Evolutionary conservation across 1,284 basidiomycete species (phyloP).

Genomic region (Mycosarcoma mackinlayi): DNA sequence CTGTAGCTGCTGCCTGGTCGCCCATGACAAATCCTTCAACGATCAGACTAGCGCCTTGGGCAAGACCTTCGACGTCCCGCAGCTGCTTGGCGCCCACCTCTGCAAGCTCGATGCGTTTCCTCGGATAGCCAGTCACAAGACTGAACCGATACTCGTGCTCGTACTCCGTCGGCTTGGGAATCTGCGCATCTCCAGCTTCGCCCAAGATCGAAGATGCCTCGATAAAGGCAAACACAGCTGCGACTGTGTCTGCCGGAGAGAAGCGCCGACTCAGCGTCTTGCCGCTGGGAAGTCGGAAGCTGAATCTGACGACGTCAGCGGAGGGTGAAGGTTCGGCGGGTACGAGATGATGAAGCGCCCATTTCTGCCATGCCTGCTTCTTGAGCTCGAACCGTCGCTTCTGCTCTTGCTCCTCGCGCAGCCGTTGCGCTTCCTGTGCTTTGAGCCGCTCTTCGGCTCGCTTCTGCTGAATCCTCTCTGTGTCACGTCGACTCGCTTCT

Average conservation of each 20-base stretch:
- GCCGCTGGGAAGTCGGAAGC: slow-evolving; percentile 59
- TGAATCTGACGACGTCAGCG: slow-evolving; percentile 24
- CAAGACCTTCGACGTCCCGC: slow-evolving; percentile 42
- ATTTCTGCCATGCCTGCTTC: slow-evolving; percentile 51
- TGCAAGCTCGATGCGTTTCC: slow-evolving; percentile 32
- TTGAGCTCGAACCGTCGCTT: slow-evolving; percentile 25
- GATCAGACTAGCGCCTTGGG: slow-evolving; percentile 55
- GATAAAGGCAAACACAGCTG: slow-evolving; percentile 55
- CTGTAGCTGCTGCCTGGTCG: slow-evolving; percentile 13
- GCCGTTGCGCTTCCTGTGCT: slow-evolving; percentile 22
- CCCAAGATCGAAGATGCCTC: slow-evolving; percentile 30
- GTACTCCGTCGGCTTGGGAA: slow-evolving; percentile 32
- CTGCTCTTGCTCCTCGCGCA: slow-evolving; percentile 21
- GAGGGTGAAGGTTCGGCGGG: slow-evolving; percentile 41
- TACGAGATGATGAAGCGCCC: slow-evolving; percentile 51
- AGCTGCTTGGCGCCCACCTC: slow-evolving; percentile 11
- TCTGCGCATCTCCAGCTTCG: not conserved
- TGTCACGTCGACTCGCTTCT: slow-evolving; percentile 51
- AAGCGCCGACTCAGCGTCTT: slow-evolving; percentile 51
- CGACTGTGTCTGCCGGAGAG: slow-evolving; percentile 31
- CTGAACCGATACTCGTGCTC: slow-evolving; percentile 50
- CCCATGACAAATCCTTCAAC: slow-evolving; percentile 49
- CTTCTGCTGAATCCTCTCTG: slow-evolving; percentile 39
- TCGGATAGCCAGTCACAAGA: slow-evolving; percentile 62
- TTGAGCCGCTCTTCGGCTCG: slow-evolving; percentile 48